A percentile compares a stretch with the other conserved stretches of the same genome.
Evolutionary conservation across 495 filamentous ascomycete species (phyloP).

Genomic region (Extremus antarcticus): DNA sequence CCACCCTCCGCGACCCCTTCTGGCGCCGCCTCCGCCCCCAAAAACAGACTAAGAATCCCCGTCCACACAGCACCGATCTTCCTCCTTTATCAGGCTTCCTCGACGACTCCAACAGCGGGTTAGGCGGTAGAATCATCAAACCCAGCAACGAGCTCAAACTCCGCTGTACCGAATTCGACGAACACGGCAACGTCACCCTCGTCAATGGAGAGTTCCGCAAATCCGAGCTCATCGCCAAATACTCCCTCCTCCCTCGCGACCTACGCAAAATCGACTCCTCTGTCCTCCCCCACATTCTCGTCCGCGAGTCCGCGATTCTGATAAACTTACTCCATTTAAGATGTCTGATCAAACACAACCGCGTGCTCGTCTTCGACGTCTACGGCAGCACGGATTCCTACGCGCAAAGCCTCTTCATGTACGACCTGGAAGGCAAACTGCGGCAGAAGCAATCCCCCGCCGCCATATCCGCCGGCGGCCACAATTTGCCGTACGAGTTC

Average conservation of each 20-base stretch:
- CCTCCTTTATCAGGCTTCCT: conserved; percentile 36
- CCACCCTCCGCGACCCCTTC: conserved; percentile 6
- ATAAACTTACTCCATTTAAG: conserved; percentile 90
- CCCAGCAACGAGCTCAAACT: conserved; percentile 69
- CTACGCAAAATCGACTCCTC: conserved; percentile 97
- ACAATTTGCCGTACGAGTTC: conserved; percentile 52
- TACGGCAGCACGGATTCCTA: conserved; percentile 93
- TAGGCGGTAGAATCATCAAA: conserved; percentile 53
- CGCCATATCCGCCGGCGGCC: conserved; percentile 31
- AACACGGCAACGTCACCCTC: conserved; percentile 85
- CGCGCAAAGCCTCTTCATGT: conserved; percentile 92
- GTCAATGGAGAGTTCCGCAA: conserved; percentile 96
- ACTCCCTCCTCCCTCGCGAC: conserved; percentile 89
- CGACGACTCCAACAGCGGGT: conserved; percentile 36
- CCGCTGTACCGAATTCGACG: conserved; percentile 89
- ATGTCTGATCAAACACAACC: conserved; percentile 86
- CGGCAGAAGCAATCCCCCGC: conserved; percentile 37
- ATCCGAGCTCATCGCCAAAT: conserved; percentile 78
- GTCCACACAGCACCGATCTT: conserved; percentile 38
- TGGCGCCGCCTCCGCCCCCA: conserved; percentile 14
- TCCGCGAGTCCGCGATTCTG: conserved; percentile 86
- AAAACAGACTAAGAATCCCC: not conserved
- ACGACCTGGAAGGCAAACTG: conserved; percentile 64
- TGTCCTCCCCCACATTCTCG: conserved; percentile 89
- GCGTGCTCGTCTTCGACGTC: conserved; percentile 88